Evolutionary conservation across 208 protist genomes (phyloP), one percentile per base, ranked within the genome.

Genomic region (Trypanosoma brucei): DNA sequence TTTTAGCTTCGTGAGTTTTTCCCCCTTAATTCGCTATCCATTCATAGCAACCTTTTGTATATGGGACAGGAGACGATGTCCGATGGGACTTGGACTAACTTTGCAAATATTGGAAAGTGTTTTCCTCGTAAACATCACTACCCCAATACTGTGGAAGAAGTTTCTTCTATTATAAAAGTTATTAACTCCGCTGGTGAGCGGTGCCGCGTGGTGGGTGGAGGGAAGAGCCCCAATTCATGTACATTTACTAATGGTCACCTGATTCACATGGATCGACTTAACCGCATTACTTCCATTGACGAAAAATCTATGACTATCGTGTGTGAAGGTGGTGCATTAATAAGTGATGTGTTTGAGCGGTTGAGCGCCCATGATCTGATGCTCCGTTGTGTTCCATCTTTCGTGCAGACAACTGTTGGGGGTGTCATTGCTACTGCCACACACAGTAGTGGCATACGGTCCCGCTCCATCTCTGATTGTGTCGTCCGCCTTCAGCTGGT

Each of bases 341-440:
- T 88, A 72, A 64, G 75, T 51, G 61, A 83, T 48, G 51, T 86
- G 46, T 76, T 84, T 67, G 72, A 70, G n/a, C 40, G 49, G 37
- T 69, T 91, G 8, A 72, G 84, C 48, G 48, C 40, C 33, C 44
- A 64, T 35, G 68, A 64, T 13, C 70, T 91, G 52, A 88, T 88
- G 84, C 60, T 91, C 36, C 70, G 71, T 37, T 84, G 78, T 62
- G 84, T 91, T 34, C 84, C 84, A 11, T 86, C 81, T 1, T 84
- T 78, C 58, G 70, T 88, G 6, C 62, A 76, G 48, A 88, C 79
- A 8, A 91, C 79, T 0, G 54, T 91, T 9, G 84, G 72, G 2
- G 81, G 81, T 13, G 81, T 70, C 68, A 72, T 91, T 37, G 75
- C 61, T 45, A 88, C 81, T 30, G 84, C 79, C 0, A 81, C 81